Base-by-base conservation (phyloP, 306 rosid genomes). In the Senna tora region DNA sequence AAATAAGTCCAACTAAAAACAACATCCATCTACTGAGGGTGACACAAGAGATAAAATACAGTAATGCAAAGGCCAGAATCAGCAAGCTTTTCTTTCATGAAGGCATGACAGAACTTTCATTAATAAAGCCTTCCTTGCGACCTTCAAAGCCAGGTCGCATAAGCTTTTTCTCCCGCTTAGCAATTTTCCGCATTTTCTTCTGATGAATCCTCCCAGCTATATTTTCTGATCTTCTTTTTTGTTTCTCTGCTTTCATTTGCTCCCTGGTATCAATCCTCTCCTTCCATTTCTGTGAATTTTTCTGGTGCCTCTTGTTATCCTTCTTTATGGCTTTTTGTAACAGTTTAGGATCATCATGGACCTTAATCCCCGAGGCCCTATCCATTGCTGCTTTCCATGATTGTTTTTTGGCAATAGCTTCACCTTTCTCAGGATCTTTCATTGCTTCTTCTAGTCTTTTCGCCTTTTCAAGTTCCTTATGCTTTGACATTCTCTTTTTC, bases 121-220 rank as follows among this genome's bases (percentile, higher is more conserved):
- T 90, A 21, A 93, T 75, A 63, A 88, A 93, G 36, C 96, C 93
- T 55, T 87, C 93, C 80, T 86, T 90, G 63, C 88, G 90, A 74
- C 97, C 97, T 82, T 93, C 97, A 69, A 90, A 90, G 20, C 98
- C 97, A 1, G 96, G 97, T 38, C 89, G 80, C 90, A 93, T 58
- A 28, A 93, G 92, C 80, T 93, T 93, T 73, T 86, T 93, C 90
- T 93, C 98, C 75, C 98, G 82, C 81, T 91, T 89, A 0, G 90
- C 96, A 28, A 90, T 93, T 65, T 72, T 80, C 7, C 86, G 79
- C 89, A 60, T 76, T 81, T 89, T 89, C 93, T 89, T 93, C 51
- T 90, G 86, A 12, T 86, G 84, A 65, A 77, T 80, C 76, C 85
- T 90, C 22, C 66, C 84, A 15, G 90, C 22, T 78, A 93, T 85